Evolutionary conservation across 2,329 filamentous ascomycete species (phyloP), one percentile per base, ranked within the genome.

Genomic region (Corinectria fuckeliana): DNA sequence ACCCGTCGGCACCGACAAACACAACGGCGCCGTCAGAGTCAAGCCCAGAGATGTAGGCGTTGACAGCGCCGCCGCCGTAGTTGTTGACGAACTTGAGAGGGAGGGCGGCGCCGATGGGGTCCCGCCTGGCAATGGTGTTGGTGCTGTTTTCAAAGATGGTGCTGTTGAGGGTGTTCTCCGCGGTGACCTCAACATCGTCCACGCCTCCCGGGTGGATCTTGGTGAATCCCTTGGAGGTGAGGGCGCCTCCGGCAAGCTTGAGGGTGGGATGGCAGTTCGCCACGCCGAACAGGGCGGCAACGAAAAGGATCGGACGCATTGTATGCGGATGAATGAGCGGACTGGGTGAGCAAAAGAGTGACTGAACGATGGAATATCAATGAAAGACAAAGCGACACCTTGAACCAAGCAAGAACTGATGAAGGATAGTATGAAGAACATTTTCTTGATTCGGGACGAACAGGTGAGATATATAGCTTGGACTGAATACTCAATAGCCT

Each of bases 11-110:
- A n/a, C 64, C 66, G 7, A 83, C 65, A 56, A 83, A 80, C 25
- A 82, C 80, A 6, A 82, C 72, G 2, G 68, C 65, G 1, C 72
- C 72, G 14, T 74, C 63, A 3, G 69, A 65, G 65, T 83, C 80
- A 2, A 80, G 65, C 3, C 80, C 81, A 14, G 77, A 77, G 32
- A 84, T 71, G 61, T 83, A 84, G 0, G 78, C 78, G 49, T 78
- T 80, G 58, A 82, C 67, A 0, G 67, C 61, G 3, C 73, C 75
- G 4, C 71, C 71, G 11, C 63, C 62, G 39, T 80, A 75, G 61
- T 81, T 82, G 68, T 83, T 83, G 61, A 80, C 72, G 6, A 83
- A 64, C 30, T 72, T 60, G 1, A 78, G 26, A 0, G 69, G 69
- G 7, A 78, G 55, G 2, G 58, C 28, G 2, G 58, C 62, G 4